phyloP scores from a whole-genome alignment of 2,329 filamentous ascomycete species.

The Podosphaera aphanis region DNA sequence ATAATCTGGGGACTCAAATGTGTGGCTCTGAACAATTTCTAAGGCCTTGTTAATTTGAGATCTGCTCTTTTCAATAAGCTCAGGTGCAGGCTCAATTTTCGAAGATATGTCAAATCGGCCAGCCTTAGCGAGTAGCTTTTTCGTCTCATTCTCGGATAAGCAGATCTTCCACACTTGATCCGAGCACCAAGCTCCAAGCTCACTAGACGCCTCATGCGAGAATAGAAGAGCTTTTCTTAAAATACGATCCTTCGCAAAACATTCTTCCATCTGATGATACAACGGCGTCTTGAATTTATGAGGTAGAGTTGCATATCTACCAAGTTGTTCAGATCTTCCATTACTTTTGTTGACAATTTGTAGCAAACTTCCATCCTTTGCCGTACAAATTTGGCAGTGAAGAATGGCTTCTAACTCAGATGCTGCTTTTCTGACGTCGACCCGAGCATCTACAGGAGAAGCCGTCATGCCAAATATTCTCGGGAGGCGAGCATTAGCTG shows the following conservation, averaged over 20 bases:
- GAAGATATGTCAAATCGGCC: constrained; percentile 19
- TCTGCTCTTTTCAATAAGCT: constrained; percentile 28
- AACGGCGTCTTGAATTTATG: constrained; percentile 39
- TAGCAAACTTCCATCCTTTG: constrained; percentile 33
- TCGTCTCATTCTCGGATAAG: constrained; percentile 36
- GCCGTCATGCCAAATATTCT: constrained; percentile 92
- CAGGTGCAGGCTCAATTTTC: constrained; percentile 11
- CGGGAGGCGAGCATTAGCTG: constrained; percentile 29
- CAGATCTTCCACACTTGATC: constrained; percentile 59
- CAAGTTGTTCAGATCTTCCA: constrained; percentile 26
- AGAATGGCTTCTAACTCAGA: constrained; percentile 53
- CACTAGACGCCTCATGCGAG: constrained; percentile 32
- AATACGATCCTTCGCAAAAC: constrained; percentile 23
- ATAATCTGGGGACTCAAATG: constrained; percentile 20
- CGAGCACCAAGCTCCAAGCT: constrained; percentile 64
- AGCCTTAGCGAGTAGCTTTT: constrained; percentile 34
- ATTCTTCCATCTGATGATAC: constrained; percentile 28
- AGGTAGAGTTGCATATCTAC: constrained; percentile 26
- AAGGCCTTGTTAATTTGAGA: constrained; percentile 33
- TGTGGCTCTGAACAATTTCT: constrained; percentile 28
- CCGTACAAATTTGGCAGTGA: constrained; percentile 64
- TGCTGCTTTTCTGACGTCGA: constrained; percentile 47
- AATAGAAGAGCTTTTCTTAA: constrained; percentile 22
- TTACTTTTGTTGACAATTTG: constrained; percentile 34
- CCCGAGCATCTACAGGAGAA: constrained; percentile 70